phyloP scores from a whole-genome alignment of 2,329 filamentous ascomycete species.

The Aspergillus quadrilineatus region DNA sequence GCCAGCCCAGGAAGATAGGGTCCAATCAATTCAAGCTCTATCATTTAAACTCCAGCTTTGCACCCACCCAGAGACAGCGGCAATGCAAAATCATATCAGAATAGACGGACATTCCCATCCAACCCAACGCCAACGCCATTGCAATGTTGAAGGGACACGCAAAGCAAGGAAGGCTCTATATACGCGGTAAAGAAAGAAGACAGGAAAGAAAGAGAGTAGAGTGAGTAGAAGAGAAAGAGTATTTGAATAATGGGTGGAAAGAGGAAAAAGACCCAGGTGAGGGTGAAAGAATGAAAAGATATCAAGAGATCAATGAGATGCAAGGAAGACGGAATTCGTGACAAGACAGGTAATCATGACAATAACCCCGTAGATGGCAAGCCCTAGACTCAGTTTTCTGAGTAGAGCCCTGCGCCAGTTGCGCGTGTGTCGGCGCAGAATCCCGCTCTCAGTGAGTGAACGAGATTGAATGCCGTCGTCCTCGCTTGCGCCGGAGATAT shows the following conservation, averaged over 20 bases:
- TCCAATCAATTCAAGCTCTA: neutral
- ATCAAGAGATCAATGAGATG: constrained; percentile 52
- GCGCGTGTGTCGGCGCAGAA: constrained; percentile 61
- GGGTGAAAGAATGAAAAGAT: neutral
- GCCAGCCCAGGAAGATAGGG: neutral
- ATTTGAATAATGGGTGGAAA: too few relatives aligned
- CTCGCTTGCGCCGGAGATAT: constrained; percentile 42
- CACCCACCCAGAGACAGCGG: neutral
- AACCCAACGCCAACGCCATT: neutral
- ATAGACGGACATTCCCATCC: neutral
- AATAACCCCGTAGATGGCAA: constrained; percentile 78
- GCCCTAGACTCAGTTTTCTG: constrained; percentile 68
- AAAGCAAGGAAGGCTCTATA: neutral
- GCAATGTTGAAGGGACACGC: neutral
- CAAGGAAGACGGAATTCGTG: constrained; percentile 79
- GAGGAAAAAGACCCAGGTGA: neutral
- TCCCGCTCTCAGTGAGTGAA: constrained; percentile 55
- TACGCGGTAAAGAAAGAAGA: neutral
- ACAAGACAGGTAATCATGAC: constrained; percentile 88
- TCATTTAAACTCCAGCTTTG: neutral
- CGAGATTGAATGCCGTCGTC: constrained; percentile 40
- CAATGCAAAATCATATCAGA: neutral
- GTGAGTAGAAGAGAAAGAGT: too few relatives aligned
- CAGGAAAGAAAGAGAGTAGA: neutral
- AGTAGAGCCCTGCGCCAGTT: constrained; percentile 64